Evolutionary conservation across 306 rosid genomes (phyloP).

Genomic region (Purshia tridentata): DNA sequence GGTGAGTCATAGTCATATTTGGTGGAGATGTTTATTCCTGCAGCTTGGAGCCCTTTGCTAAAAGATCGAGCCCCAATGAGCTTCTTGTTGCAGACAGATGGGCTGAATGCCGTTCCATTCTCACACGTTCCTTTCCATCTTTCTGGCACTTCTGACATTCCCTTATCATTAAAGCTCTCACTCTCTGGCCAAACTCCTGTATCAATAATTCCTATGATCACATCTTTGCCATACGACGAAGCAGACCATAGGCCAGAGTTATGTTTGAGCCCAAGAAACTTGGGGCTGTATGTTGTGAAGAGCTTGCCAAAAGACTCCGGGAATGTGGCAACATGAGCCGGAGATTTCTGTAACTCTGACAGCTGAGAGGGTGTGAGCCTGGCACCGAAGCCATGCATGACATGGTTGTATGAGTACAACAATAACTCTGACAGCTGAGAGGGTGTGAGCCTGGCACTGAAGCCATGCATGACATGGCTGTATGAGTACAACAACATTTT

Average conservation of each 20-base stretch:
- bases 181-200: constrained; percentile 29
- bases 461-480: constrained; percentile 25
- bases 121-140: constrained; percentile 24
- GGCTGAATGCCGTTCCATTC: constrained; percentile 13
- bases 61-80: constrained; percentile 24
- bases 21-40: not conserved
- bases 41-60: not conserved
- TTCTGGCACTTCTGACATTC: constrained; percentile 19
- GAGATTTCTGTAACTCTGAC: not conserved
- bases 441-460: constrained; percentile 25
- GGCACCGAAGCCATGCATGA: constrained; percentile 30
- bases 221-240: constrained; percentile 17
- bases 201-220: constrained; percentile 24
- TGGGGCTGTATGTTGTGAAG: constrained; percentile 25
- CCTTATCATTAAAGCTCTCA: constrained; percentile 17
- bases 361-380: constrained; percentile 23
- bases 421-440: constrained; percentile 19
- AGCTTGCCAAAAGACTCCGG: constrained; percentile 24
- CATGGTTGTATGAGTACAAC: too few relatives aligned
- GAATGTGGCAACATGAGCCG: constrained; percentile 12
- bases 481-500: constrained; percentile 12
- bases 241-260: not conserved
- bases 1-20: not conserved
- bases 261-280: constrained; percentile 20
- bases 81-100: constrained; percentile 31